These are phyloP conservation scores for Solanum paucissectum DNA, from an alignment of 257 asterid species.

Conservation along the genomic window DNA sequence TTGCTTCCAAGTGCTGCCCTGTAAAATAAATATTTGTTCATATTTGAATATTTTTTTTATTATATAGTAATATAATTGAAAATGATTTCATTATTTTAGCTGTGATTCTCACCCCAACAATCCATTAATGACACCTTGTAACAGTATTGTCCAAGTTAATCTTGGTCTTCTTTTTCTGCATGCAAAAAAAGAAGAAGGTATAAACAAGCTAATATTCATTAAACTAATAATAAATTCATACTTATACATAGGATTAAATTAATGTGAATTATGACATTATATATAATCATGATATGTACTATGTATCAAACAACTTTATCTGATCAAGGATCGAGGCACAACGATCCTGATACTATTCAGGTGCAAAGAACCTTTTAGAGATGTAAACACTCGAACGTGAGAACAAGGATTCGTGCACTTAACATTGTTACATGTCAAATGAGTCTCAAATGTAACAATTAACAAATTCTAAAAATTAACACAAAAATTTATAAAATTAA, in stretches of 20 bases:
- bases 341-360: background rate
- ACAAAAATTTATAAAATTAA: background rate
- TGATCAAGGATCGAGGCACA: background rate
- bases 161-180: conserved; percentile 47
- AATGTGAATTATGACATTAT: background rate
- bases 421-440: background rate
- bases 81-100: background rate
- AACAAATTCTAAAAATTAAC: background rate
- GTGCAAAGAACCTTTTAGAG: background rate
- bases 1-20: conserved; percentile 62
- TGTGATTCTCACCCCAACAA: conserved; percentile 38
- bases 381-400: background rate
- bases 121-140: conserved; percentile 32
- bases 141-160: conserved; percentile 30
- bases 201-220: background rate
- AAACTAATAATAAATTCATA: background rate
- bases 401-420: background rate
- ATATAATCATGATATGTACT: background rate
- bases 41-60: background rate
- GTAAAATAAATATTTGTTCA: background rate
- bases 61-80: background rate
- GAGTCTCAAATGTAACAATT: background rate
- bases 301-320: background rate
- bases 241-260: background rate
- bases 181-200: background rate